Base-by-base conservation (phyloP, 176 grass and related monocot species). In the Carex cristatella region DNA sequence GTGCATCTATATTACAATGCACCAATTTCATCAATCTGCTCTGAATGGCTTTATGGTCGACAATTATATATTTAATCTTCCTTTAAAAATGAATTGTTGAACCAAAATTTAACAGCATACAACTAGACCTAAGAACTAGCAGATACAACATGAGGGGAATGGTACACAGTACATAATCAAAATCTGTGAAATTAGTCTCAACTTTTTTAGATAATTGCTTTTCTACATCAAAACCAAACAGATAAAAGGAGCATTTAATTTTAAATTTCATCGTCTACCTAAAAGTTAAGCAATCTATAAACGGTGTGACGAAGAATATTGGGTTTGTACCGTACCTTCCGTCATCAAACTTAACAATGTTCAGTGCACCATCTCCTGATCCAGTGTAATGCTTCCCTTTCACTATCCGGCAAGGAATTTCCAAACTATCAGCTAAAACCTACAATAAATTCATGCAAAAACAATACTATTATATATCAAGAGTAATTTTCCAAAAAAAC, bases 341-440 rank as follows among this genome's bases (percentile, higher is more conserved):
- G 31, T 96, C 90, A 79, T 90, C 91, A 85, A 96, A 90, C 84
- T 92, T 99, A 56, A 99, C 85, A 75, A 95, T 94, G 83, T 89
- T 94, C 73, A 99, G 88, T 81, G 93, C 97, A 58, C 93, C 93
- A 88, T 99, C 97, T 85, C 91, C 88, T 23, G 91, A 99, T 90
- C 97, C 93, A 84, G 97, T 99, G 84, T 92, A 94, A 79, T 94
- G 90, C 82, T 87, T 96, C 84, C 93, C 97, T 94, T 99, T 99
- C 70, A 95, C 77, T 62, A 99, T 88, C 65, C 93, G 97, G 37
- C 93, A 96, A 85, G 91, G 93, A 86, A 99, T 81, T 38, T 59
- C 57, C 87, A 92, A 69, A 83, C 73, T 88, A 96, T 99, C 97
- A 85, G 93, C 91, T 74, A 99, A 94, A 94, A 99, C 97, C 93